Evolutionary conservation across 306 rosid species (phyloP), one percentile per base, ranked within the genome.

Genomic region (Alnus glutinosa): DNA sequence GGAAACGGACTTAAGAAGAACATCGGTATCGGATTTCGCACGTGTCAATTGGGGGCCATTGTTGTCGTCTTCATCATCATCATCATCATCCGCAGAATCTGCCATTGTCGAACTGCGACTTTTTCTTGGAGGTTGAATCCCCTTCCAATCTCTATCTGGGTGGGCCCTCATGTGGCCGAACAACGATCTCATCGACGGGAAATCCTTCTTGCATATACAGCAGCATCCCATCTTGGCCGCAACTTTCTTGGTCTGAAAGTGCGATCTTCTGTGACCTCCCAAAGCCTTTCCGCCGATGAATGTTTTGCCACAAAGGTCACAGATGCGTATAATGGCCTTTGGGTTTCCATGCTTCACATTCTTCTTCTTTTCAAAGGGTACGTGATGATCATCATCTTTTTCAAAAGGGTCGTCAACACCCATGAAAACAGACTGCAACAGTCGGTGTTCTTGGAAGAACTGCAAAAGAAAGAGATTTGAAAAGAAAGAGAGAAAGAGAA

Each of bases 111-210:
- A 23, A 11, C 66, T 51, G 9, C 54, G n/a, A 32, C 15, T 39
- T 1, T 61, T 34, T 3, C n/a, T 15, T 1, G 87, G 89, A 16
- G 74, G 87, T 23, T 44, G 63, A 23, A 86, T 51, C 32, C 87
- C 92, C 78, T 76, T 82, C 88, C 86, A 75, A 0, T 39, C 6
- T 2, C 87, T 71, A 2, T 75, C 79, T 0, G 87, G 77, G 75
- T 86, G 89, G 71, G 72, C 75, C 44, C 87, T 80, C 89, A 86
- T 77, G 79, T 86, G 89, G 0, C 87, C 89, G 23, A 34, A 86
- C 71, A 86, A 55, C 14, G 87, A 71, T 52, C 77, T 80, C 62
- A 28, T n/a, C 5, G 85, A 73, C 14, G 63, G 64, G 37, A 86
- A 86, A 13, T 23, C 54, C 50, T 57, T 83, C 0, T 16, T 30